These are phyloP conservation scores for Triangularia setosa DNA, from an alignment of 2,329 filamentous ascomycete genomes.

Conservation along the genomic window DNA sequence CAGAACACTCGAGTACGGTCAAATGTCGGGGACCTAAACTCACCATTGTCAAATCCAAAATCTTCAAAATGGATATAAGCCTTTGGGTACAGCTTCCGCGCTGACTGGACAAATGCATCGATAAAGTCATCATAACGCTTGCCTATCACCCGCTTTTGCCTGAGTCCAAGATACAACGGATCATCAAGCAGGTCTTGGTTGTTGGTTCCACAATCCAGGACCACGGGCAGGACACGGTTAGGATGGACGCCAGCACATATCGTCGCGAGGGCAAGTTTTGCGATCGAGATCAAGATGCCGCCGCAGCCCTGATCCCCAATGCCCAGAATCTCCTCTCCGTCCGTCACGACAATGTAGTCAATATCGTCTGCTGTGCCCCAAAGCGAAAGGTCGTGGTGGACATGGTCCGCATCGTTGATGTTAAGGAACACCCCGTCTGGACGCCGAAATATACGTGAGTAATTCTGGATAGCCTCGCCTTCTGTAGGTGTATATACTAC, in stretches of 20 bases:
- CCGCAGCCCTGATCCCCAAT: constrained; percentile 88
- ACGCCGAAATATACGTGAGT: constrained; percentile 70
- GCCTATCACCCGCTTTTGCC: constrained; percentile 62
- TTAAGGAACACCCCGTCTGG: constrained; percentile 81
- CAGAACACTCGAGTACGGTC: constrained; percentile 1
- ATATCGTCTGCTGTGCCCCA: constrained; percentile 71
- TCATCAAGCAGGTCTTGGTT: constrained; percentile 72
- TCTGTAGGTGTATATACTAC: constrained; percentile 92
- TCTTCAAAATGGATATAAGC: constrained; percentile 90
- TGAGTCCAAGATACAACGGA: constrained; percentile 73
- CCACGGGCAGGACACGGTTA: constrained; percentile 71
- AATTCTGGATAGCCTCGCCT: constrained; percentile 82
- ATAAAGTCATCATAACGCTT: constrained; percentile 73
- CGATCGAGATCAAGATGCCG: constrained; percentile 77
- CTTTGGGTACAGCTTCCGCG: constrained; percentile 66
- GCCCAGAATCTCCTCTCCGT: constrained; percentile 71
- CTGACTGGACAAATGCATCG: constrained; percentile 66
- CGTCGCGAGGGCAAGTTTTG: constrained; percentile 78
- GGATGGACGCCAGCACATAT: constrained; percentile 85
- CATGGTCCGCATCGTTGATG: constrained; percentile 62
- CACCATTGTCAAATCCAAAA: constrained; percentile 71
- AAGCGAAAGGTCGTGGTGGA: constrained; percentile 62
- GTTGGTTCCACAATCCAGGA: constrained; percentile 82
- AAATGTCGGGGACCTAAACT: constrained; percentile 2
- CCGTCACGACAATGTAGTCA: constrained; percentile 84